Evolutionary conservation across 2,329 filamentous ascomycete species (phyloP).

Genomic region (Blumeria graminis): DNA sequence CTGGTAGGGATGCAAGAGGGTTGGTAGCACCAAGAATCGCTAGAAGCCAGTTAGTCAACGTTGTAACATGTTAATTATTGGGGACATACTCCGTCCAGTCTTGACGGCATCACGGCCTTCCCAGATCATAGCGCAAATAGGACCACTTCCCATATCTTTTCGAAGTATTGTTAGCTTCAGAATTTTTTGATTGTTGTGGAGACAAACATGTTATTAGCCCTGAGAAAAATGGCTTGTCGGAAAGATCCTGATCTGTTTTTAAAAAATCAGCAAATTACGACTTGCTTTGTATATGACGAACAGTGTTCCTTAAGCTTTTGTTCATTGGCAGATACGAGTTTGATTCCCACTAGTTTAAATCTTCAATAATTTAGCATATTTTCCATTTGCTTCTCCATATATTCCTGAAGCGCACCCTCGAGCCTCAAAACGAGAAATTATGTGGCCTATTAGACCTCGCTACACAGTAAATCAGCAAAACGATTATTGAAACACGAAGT

Average conservation of each 20-base stretch:
- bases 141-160: conserved; percentile 85
- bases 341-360: conserved; percentile 97
- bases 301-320: conserved; percentile 96
- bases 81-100: conserved; percentile 63
- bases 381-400: not conserved
- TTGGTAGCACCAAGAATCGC: conserved; percentile 96
- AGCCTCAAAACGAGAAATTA: conserved; percentile 95
- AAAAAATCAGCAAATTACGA: not conserved
- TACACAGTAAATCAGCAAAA: conserved; percentile 17
- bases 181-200: not conserved
- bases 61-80: not conserved
- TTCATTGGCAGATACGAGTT: conserved; percentile 72
- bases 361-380: conserved; percentile 20
- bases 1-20: conserved; percentile 78
- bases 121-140: conserved; percentile 99
- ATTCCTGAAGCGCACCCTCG: conserved; percentile 39
- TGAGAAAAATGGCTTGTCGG: conserved; percentile 87
- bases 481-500: not conserved
- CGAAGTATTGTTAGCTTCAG: conserved; percentile 9
- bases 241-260: conserved; percentile 52
- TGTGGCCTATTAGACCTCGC: conserved; percentile 94
- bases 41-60: conserved; percentile 16
- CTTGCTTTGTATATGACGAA: conserved; percentile 17
- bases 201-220: conserved; percentile 72
- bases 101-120: conserved; percentile 97